Percentiles rank a stretch among this genome's conserved stretches.
These are phyloP conservation scores for Boletus tomentosulus DNA, from an alignment of 768 basidiomycete genomes.

Conservation along the genomic window DNA sequence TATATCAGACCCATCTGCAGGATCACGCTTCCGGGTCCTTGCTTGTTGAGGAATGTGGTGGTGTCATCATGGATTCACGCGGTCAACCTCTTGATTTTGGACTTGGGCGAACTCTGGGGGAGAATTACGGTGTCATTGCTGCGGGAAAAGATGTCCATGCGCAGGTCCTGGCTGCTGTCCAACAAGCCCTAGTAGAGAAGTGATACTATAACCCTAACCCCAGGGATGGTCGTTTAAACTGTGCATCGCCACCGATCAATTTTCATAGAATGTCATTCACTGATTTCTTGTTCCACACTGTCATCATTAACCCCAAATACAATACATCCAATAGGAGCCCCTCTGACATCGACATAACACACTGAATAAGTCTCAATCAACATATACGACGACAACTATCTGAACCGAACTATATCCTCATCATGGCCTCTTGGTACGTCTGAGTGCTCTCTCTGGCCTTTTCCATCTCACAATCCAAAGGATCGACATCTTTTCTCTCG, in stretches of 20 bases:
- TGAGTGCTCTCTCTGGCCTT: background rate
- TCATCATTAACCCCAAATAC: background rate
- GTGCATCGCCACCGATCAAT: background rate
- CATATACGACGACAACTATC: background rate
- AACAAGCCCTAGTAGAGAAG: constrained; percentile 44
- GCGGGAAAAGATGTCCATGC: constrained; percentile 68
- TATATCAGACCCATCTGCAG: constrained; percentile 32
- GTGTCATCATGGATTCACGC: constrained; percentile 79
- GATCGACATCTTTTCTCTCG: constrained; percentile 18
- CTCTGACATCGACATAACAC: background rate
- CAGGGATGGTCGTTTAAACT: background rate
- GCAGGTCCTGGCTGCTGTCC: constrained; percentile 69
- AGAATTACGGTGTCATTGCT: constrained; percentile 86
- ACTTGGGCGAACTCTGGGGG: constrained; percentile 76
- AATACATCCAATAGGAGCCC: background rate
- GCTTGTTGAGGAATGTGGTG: constrained; percentile 86
- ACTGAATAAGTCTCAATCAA: background rate
- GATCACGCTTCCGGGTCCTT: constrained; percentile 89
- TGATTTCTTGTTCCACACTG: background rate
- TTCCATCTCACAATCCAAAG: background rate
- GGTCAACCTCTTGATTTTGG: constrained; percentile 82
- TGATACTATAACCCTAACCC: background rate
- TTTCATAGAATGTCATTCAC: background rate
- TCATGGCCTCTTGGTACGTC: constrained; percentile 16
- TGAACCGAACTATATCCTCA: background rate